Base-by-base conservation (phyloP, 2,329 filamentous ascomycete genomes). In the Myriangium duriaei region DNA sequence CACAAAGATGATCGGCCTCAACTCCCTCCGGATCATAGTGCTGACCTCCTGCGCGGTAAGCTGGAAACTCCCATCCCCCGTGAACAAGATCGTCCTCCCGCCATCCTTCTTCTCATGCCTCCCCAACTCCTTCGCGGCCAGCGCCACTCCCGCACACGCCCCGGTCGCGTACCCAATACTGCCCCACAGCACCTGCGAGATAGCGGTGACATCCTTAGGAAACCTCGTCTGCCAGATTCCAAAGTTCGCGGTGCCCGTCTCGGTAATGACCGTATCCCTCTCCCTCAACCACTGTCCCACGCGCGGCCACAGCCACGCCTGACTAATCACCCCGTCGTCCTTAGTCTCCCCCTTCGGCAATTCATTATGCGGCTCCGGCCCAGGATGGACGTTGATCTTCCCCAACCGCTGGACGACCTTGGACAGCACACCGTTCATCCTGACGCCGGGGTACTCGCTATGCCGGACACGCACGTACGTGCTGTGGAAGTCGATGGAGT, bases 11-110 rank as follows among this genome's bases (percentile, higher is more conserved):
- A 86, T 88, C 13, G 82, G 74, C 44, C 79, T 77, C 41, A 93
- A 64, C 15, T 72, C 68, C 43, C 82, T 77, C 18, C 78, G 72
- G 46, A 93, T 73, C 71, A 93, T 88, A 9, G 84, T 91, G 57
- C 76, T 81, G 45, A 93, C 54, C 59, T 92, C 85, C 56, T 93
- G 85, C 0, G 74, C 79, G 0, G 84, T 92, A 41, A 93, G 68
- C 56, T 94, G 84, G 59, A 92, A 78, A 41, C 78, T 84, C 17
- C 86, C 86, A 51, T 94, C 86, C 15, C 86, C 86, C n/a, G 86
- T 83, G 52, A 92, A 87, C 26, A 93, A 67, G 32, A 94, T 77
- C 0, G 81, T 85, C 42, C 86, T 65, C 35, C 73, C 34, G 15
- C 37, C 36, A 33, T 47, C 37, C 5, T 42, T 37, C n/a, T n/a